These are phyloP conservation scores for Penicillium subrubescens DNA, from an alignment of 495 filamentous ascomycete genomes.

Conservation along the genomic window DNA sequence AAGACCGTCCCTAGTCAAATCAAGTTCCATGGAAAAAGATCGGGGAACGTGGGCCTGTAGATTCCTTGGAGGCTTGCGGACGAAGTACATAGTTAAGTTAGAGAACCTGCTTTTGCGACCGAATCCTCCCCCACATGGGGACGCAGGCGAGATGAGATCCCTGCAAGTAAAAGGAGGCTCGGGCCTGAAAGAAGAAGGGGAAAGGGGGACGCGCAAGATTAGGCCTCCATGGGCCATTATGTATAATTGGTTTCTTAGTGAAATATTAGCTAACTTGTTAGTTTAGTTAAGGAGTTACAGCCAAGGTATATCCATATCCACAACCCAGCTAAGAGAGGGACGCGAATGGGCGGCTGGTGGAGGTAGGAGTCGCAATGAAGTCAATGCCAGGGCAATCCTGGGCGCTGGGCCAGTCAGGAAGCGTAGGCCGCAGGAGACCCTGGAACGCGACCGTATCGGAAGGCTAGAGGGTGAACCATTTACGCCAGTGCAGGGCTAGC, in stretches of 20 bases:
- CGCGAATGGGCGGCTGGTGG: constrained; percentile 17
- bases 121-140: constrained; percentile 27
- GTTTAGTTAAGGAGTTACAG: background rate
- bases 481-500: constrained; percentile 27
- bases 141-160: constrained; percentile 21
- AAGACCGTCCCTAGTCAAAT: constrained; percentile 9
- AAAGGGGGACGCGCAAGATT: background rate
- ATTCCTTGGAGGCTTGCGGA: constrained; percentile 1
- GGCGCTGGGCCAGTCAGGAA: constrained; percentile 31
- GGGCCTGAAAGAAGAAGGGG: constrained; percentile 11
- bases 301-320: constrained; percentile 11
- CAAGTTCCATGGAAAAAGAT: constrained; percentile 18
- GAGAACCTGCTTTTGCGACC: constrained; percentile 33
- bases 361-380: constrained; percentile 23
- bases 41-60: constrained; percentile 22
- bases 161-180: constrained; percentile 32
- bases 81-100: background rate
- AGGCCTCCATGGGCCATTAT: background rate
- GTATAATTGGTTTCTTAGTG: background rate
- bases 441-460: constrained; percentile 35
- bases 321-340: constrained; percentile 19
- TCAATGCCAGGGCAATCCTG: constrained; percentile 31
- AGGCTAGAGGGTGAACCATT: constrained; percentile 23
- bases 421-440: constrained; percentile 23
- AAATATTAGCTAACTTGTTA: background rate